Conservation (phyloP, 1,139 yeast genomes). For the Geotrichum fermentans region DNA sequence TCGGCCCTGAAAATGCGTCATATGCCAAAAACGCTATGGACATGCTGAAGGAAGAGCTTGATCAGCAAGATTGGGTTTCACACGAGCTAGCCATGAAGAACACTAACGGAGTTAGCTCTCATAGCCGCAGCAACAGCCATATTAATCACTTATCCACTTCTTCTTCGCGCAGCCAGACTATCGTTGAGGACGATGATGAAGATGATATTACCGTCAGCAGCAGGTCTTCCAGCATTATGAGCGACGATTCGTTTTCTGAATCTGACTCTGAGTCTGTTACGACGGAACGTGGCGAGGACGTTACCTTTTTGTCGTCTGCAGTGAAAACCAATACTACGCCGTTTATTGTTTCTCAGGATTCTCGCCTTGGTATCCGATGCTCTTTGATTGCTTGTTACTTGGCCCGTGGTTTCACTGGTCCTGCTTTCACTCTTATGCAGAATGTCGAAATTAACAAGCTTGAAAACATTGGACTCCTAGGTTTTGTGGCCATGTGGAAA, state of each 20-base stretch:
- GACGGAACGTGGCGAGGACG: constrained; percentile 17
- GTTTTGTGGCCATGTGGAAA: constrained; percentile 34
- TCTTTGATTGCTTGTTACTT: constrained; percentile 28
- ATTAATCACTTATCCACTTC: background rate
- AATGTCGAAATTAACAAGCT: constrained; percentile 23
- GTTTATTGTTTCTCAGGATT: constrained; percentile 27
- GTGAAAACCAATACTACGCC: constrained; percentile 14
- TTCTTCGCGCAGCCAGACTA: background rate
- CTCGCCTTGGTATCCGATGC: constrained; percentile 31
- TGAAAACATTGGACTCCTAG: constrained; percentile 35
- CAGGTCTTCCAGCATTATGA: constrained; percentile 11
- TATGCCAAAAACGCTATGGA: constrained; percentile 26
- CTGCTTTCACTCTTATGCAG: constrained; percentile 25
- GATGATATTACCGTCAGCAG: constrained; percentile 15
- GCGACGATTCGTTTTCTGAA: constrained; percentile 7
- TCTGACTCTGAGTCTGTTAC: constrained; percentile 19
- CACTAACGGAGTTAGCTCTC: background rate
- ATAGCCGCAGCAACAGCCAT: background rate
- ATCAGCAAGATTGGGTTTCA: constrained; percentile 19
- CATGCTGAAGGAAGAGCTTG: constrained; percentile 25
- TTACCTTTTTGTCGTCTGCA: constrained; percentile 20
- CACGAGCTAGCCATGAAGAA: constrained; percentile 3
- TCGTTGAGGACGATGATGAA: constrained; percentile 16
- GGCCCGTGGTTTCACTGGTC: constrained; percentile 21
- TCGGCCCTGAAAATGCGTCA: constrained; percentile 29